These are phyloP conservation scores for Boeremia lycopersici DNA, from an alignment of 2,329 filamentous ascomycete species.

Conservation along the genomic window DNA sequence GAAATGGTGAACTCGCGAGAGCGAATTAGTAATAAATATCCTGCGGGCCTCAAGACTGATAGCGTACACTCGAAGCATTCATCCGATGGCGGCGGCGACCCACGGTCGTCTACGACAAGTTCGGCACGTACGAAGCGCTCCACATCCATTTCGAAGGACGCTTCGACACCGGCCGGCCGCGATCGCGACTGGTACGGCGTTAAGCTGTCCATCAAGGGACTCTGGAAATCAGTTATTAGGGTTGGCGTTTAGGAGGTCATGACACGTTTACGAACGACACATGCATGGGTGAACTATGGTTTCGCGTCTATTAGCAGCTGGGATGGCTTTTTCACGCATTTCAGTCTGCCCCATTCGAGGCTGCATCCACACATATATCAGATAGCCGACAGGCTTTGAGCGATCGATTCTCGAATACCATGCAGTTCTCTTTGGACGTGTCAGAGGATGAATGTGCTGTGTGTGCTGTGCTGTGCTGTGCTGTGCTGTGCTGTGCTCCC, in stretches of 20 bases:
- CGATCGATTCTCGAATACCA: conserved; percentile 18
- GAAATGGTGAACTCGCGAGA: conserved; percentile 41
- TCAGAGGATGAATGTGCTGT: not conserved
- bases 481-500: not conserved
- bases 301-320: conserved; percentile 17
- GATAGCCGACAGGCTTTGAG: conserved; percentile 20
- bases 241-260: conserved; percentile 41
- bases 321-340: conserved; percentile 13
- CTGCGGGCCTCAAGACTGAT: conserved; percentile 46
- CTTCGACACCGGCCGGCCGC: conserved; percentile 31
- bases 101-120: conserved; percentile 33
- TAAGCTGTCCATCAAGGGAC: conserved; percentile 38
- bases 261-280: conserved; percentile 29
- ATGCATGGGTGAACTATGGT: conserved; percentile 23
- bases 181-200: conserved; percentile 41
- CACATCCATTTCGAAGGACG: conserved; percentile 20
- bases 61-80: conserved; percentile 36
- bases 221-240: conserved; percentile 40
- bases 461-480: not conserved
- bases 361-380: conserved; percentile 19
- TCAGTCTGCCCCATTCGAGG: conserved; percentile 17
- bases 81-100: conserved; percentile 28
- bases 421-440: conserved; percentile 3
- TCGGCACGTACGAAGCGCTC: conserved; percentile 33
- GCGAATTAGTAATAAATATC: conserved; percentile 39